phyloP scores from a whole-genome alignment of 1,284 basidiomycete genomes.

The Heterobasidion irregulare region DNA sequence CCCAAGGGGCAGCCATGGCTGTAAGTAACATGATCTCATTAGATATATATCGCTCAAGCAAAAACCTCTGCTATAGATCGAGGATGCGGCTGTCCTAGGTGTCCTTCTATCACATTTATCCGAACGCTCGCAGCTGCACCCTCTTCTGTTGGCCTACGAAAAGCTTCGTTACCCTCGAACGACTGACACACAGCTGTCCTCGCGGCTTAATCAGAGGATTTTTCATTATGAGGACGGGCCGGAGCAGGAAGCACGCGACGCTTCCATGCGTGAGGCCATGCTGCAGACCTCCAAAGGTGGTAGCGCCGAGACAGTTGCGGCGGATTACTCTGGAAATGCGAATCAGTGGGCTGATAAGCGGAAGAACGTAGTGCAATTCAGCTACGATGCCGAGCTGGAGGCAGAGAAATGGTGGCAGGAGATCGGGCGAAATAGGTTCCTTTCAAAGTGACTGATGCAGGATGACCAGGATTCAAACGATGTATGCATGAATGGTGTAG shows the following conservation, averaged over 20 bases:
- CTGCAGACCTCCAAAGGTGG: conserved; percentile 15
- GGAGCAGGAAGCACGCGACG: conserved; percentile 41
- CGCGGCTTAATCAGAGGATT: conserved; percentile 40
- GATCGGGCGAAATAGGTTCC: not conserved
- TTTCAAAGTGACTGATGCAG: not conserved
- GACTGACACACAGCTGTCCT: conserved; percentile 35
- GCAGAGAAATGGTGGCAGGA: conserved; percentile 40
- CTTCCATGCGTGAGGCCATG: conserved; percentile 41
- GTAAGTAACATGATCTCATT: not conserved
- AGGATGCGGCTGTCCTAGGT: conserved; percentile 58
- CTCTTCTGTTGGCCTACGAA: conserved; percentile 45
- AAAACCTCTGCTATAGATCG: conserved; percentile 24
- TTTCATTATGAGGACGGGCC: conserved; percentile 50
- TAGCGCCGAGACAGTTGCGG: not conserved
- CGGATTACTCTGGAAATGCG: conserved; percentile 22
- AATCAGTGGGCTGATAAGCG: conserved; percentile 44
- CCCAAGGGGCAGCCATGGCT: conserved; percentile 63
- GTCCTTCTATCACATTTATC: conserved; percentile 44
- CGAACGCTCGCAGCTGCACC: conserved; percentile 30
- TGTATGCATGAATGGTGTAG: too few species aligned
- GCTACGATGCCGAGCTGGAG: conserved; percentile 41
- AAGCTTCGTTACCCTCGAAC: conserved; percentile 39
- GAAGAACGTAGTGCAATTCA: conserved; percentile 36
- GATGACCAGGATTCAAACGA: too few species aligned
- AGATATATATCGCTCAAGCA: too few species aligned